A percentile compares a stretch with the other conserved stretches of the same genome.
Evolutionary conservation across 2,329 filamentous ascomycete species (phyloP).

Genomic region (Diplodia intermedia): DNA sequence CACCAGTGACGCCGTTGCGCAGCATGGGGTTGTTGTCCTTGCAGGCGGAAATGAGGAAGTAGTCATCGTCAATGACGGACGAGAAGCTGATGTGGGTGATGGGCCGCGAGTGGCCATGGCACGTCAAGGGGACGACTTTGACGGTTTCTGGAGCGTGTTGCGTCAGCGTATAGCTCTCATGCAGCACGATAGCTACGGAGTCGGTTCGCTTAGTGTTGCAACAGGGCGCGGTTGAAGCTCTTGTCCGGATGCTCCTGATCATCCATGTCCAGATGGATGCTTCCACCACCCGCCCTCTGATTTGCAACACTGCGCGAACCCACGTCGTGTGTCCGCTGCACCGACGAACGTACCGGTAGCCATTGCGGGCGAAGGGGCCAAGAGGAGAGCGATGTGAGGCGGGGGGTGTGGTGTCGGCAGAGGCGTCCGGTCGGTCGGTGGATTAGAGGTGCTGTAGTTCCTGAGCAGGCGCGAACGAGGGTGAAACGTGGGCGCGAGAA

Average conservation of each 20-base stretch:
- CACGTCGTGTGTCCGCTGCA: background rate
- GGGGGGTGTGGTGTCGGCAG: background rate
- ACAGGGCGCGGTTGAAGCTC: too few relatives aligned
- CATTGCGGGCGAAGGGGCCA: conserved; percentile 5
- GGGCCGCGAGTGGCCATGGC: conserved; percentile 90
- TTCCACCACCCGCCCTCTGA: too few relatives aligned
- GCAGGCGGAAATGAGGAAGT: conserved; percentile 92
- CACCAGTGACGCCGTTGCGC: conserved; percentile 91
- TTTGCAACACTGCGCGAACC: too few relatives aligned
- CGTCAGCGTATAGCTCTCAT: conserved; percentile 9
- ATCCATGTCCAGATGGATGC: too few relatives aligned
- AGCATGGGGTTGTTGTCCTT: conserved; percentile 99
- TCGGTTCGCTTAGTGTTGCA: too few relatives aligned
- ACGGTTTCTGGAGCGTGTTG: conserved; percentile 47
- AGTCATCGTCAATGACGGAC: conserved; percentile 80
- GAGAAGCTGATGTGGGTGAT: conserved; percentile 94
- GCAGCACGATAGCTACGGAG: too few relatives aligned
- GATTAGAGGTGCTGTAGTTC: conserved; percentile 7
- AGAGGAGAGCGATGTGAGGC: background rate
- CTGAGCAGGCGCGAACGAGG: conserved; percentile 18
- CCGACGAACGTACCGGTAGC: conserved; percentile 24
- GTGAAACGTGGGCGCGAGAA: conserved; percentile 26
- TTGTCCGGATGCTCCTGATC: too few relatives aligned
- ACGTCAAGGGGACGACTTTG: conserved; percentile 84
- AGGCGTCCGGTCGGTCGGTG: background rate